These are phyloP conservation scores for Globisporangium ultimum DNA, from an alignment of 352 stramenopile genomes.

Conservation along the genomic window DNA sequence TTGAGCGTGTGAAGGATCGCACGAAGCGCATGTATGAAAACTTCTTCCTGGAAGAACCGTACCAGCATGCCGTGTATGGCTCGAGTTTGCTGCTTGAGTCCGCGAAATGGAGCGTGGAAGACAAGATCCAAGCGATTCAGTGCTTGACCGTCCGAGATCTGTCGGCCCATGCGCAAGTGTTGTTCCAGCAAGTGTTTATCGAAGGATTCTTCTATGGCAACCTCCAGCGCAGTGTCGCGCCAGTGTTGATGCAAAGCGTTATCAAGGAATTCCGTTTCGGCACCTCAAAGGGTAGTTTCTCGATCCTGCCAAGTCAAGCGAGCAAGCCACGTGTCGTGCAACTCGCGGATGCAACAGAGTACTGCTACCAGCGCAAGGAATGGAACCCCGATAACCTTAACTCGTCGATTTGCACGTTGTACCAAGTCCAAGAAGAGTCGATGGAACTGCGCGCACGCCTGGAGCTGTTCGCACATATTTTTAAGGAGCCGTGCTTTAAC, in stretches of 20 bases:
- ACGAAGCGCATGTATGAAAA: slow-evolving; percentile 84
- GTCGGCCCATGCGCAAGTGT: slow-evolving; percentile 34
- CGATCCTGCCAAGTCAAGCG: slow-evolving; percentile 45
- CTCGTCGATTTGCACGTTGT: slow-evolving; percentile 46
- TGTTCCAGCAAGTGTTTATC: slow-evolving; percentile 74
- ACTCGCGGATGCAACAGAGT: slow-evolving; percentile 45
- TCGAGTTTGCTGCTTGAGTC: slow-evolving; percentile 73
- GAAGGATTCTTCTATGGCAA: slow-evolving; percentile 79
- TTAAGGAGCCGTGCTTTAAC: slow-evolving; percentile 60
- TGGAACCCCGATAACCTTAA: slow-evolving; percentile 65
- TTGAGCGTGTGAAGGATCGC: slow-evolving; percentile 84
- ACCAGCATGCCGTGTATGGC: slow-evolving; percentile 88
- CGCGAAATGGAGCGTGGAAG: slow-evolving; percentile 76
- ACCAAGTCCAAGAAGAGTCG: slow-evolving; percentile 45
- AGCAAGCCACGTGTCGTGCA: slow-evolving; percentile 51
- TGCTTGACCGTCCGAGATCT: slow-evolving; percentile 53
- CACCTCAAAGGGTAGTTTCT: slow-evolving; percentile 22
- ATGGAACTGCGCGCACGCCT: slow-evolving; percentile 33
- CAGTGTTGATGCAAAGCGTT: slow-evolving; percentile 41
- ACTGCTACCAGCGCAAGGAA: slow-evolving; percentile 47
- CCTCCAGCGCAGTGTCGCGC: slow-evolving; percentile 24
- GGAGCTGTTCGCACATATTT: slow-evolving; percentile 55
- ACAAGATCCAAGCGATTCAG: slow-evolving; percentile 79
- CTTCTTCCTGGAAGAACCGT: slow-evolving; percentile 88
- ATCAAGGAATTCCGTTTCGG: slow-evolving; percentile 36